Evolutionary conservation across 768 basidiomycete genomes (phyloP).

Genomic region (Dendrothele bispora): DNA sequence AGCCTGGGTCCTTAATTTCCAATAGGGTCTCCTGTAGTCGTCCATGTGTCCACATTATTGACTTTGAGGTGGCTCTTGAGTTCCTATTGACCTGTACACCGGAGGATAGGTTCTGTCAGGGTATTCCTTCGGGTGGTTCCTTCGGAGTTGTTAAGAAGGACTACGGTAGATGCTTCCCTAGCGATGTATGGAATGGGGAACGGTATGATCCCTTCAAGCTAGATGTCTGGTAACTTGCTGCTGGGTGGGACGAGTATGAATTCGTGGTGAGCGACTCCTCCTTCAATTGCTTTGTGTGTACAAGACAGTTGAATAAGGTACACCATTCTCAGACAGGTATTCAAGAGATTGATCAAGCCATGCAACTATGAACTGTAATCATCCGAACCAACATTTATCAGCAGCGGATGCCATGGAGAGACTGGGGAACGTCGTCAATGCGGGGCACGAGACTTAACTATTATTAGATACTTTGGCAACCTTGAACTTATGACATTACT

Average conservation of each 20-base stretch:
- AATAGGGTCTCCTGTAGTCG: conserved; percentile 12
- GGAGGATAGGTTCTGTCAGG: conserved; percentile 13
- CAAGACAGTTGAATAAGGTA: background rate
- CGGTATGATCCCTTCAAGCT: conserved; percentile 27
- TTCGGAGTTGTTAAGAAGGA: conserved; percentile 9
- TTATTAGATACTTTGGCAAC: too few species aligned
- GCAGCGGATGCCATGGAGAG: background rate
- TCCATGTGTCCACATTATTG: conserved; percentile 30
- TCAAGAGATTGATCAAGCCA: conserved; percentile 12
- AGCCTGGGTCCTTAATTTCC: conserved; percentile 24
- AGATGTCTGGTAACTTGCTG: conserved; percentile 29
- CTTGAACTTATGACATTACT: too few species aligned
- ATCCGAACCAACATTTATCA: background rate
- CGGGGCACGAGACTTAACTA: too few species aligned
- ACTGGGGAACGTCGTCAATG: background rate
- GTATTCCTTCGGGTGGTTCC: conserved; percentile 21
- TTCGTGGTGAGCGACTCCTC: conserved; percentile 14
- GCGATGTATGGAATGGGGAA: conserved; percentile 19
- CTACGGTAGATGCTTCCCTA: conserved; percentile 21
- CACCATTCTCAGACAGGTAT: conserved; percentile 12
- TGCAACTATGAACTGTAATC: conserved; percentile 4
- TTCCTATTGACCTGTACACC: conserved; percentile 19
- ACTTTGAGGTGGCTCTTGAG: conserved; percentile 28
- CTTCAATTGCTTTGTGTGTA: too few species aligned
- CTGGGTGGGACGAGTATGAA: conserved; percentile 13